Conservation (phyloP, 495 filamentous ascomycete genomes). For the Hyaloscypha bicolor region DNA sequence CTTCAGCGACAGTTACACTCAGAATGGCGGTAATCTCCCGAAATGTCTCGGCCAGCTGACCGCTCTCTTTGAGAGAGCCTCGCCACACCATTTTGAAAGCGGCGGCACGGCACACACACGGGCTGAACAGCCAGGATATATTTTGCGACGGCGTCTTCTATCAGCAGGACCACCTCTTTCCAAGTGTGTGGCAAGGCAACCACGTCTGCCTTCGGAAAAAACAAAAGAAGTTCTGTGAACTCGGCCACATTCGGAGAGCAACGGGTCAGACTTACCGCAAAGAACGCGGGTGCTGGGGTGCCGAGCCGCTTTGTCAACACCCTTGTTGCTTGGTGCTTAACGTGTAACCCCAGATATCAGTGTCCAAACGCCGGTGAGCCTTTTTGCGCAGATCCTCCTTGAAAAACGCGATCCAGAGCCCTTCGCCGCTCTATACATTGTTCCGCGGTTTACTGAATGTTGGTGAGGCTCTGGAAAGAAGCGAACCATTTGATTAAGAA, state of each 20-base stretch:
- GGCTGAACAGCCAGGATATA: slow-evolving; percentile 13
- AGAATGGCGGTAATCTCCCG: background rate
- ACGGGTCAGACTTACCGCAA: background rate
- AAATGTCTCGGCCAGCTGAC: slow-evolving; percentile 1
- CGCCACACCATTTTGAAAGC: background rate
- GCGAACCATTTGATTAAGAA: slow-evolving; percentile 8
- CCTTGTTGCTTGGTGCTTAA: slow-evolving; percentile 1
- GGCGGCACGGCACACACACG: background rate
- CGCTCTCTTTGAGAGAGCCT: background rate
- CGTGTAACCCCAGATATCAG: slow-evolving; percentile 6
- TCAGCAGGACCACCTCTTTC: no score
- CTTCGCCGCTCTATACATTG: background rate
- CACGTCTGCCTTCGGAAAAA: no score
- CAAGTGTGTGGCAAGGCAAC: no score
- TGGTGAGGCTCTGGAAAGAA: slow-evolving; percentile 10
- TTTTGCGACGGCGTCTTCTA: no score
- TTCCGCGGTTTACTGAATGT: background rate
- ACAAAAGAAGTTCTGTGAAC: no score
- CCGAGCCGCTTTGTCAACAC: slow-evolving; percentile 7
- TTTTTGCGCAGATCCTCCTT: slow-evolving; percentile 5
- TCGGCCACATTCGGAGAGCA: no score
- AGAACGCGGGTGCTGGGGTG: no score
- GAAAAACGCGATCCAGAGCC: background rate
- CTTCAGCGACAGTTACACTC: background rate
- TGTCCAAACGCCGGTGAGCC: no score